phyloP scores from a whole-genome alignment of 2,329 filamentous ascomycete genomes.

The Magnaporthiopsis poae region DNA sequence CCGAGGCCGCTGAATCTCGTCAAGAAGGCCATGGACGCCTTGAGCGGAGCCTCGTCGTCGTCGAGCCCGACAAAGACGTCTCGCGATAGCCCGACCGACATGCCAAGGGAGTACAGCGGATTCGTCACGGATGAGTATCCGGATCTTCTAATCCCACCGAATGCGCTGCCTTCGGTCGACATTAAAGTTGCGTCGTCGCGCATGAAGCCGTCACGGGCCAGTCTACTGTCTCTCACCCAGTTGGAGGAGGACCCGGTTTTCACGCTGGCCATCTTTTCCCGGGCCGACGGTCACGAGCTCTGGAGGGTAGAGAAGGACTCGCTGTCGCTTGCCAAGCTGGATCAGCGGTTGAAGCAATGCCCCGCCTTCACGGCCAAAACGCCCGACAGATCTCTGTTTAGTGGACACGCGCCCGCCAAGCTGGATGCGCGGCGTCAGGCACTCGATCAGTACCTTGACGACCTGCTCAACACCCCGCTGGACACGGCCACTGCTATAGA shows the following conservation, averaged over 20 bases:
- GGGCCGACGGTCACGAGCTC: constrained; percentile 65
- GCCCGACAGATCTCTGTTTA: constrained; percentile 79
- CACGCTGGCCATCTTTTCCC: constrained; percentile 73
- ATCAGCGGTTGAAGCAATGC: constrained; percentile 68
- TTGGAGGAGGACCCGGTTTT: constrained; percentile 90
- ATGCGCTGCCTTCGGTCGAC: constrained; percentile 75
- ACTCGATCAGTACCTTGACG: constrained; percentile 76
- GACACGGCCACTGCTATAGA: constrained; percentile 67
- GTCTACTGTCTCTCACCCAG: constrained; percentile 68
- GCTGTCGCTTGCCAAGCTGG: constrained; percentile 67
- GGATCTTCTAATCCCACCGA: constrained; percentile 73
- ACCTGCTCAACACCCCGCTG: constrained; percentile 71
- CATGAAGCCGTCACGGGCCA: constrained; percentile 83
- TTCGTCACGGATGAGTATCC: constrained; percentile 80
- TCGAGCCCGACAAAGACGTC: constrained; percentile 23
- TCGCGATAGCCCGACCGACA: constrained; percentile 31
- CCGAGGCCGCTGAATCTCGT: constrained; percentile 30
- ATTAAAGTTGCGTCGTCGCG: constrained; percentile 86
- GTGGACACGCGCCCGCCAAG: constrained; percentile 84
- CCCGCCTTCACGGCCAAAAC: constrained; percentile 63
- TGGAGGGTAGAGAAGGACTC: constrained; percentile 95
- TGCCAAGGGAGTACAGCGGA: constrained; percentile 55
- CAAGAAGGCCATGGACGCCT: constrained; percentile 23
- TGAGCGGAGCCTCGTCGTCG: constrained; percentile 10
- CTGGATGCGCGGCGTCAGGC: constrained; percentile 76